phyloP scores from a whole-genome alignment of 495 filamentous ascomycete genomes.

The Aspergillus asperescens region DNA sequence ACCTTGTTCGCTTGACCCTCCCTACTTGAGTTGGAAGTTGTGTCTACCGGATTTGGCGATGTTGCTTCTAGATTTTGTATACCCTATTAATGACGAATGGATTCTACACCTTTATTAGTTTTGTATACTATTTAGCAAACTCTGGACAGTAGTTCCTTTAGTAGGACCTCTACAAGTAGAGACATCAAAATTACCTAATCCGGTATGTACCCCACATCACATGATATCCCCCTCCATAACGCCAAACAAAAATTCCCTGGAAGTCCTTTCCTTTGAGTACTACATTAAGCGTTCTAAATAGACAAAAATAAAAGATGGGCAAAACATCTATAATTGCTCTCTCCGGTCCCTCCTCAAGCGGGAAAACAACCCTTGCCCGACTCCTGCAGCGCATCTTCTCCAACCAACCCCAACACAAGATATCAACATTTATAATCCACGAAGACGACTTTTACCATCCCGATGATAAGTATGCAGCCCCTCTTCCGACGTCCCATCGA shows the following conservation, averaged over 20 bases:
- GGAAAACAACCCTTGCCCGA: constrained; percentile 75
- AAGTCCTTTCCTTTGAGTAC: no score
- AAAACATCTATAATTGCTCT: constrained; percentile 52
- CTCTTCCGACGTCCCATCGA: background rate
- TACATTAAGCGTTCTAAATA: no score
- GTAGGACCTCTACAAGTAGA: no score
- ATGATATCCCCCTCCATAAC: background rate
- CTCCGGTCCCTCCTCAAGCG: constrained; percentile 69
- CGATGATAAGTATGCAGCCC: constrained; percentile 57
- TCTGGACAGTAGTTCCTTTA: background rate
- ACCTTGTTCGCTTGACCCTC: background rate
- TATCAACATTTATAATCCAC: constrained; percentile 69
- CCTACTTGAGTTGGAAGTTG: background rate
- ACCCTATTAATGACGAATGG: background rate
- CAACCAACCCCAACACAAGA: constrained; percentile 7
- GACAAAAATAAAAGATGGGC: constrained; percentile 5
- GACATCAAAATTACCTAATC: constrained; percentile 4
- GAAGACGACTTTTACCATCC: constrained; percentile 89
- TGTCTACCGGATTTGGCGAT: background rate
- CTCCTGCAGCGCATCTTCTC: constrained; percentile 66
- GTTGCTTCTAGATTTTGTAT: background rate
- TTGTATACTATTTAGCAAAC: background rate
- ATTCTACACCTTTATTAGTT: background rate
- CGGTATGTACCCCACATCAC: background rate
- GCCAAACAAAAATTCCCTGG: background rate